Percentiles rank a stretch among this genome's conserved stretches.
Evolutionary conservation across 2,329 filamentous ascomycete genomes (phyloP).

Genomic region (Cladorrhinum sp.): DNA sequence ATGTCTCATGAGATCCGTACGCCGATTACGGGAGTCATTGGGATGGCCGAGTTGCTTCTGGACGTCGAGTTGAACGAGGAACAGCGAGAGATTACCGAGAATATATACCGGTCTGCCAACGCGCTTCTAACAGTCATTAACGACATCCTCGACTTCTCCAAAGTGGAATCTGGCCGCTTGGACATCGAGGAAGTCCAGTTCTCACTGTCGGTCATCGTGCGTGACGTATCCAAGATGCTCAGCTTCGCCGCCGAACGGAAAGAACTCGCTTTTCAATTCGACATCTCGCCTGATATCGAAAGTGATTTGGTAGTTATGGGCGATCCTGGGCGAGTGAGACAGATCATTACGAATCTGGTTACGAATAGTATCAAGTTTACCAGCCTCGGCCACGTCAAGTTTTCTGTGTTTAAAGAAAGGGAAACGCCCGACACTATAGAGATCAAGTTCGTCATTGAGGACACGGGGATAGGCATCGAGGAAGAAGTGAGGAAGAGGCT

Average conservation of each 20-base stretch:
- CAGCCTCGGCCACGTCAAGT: constrained; percentile 62
- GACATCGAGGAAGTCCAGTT: constrained; percentile 82
- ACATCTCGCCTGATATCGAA: constrained; percentile 60
- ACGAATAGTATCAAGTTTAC: constrained; percentile 78
- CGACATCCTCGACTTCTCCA: constrained; percentile 87
- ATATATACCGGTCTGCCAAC: constrained; percentile 75
- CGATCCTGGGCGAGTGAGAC: constrained; percentile 77
- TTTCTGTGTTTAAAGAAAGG: constrained; percentile 61
- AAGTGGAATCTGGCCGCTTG: constrained; percentile 73
- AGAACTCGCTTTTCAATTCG: constrained; percentile 67
- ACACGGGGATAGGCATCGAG: constrained; percentile 79
- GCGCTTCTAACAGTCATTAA: constrained; percentile 85
- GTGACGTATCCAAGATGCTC: constrained; percentile 83
- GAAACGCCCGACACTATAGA: constrained; percentile 64
- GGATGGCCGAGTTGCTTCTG: constrained; percentile 72
- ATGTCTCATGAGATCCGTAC: constrained; percentile 80
- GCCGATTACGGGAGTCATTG: constrained; percentile 76
- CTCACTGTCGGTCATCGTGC: constrained; percentile 67
- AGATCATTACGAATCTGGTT: constrained; percentile 77
- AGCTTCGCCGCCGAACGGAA: constrained; percentile 80
- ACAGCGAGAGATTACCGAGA: constrained; percentile 71
- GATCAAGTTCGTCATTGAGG: constrained; percentile 69
- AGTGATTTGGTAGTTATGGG: constrained; percentile 76
- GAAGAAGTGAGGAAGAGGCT: constrained; percentile 69
- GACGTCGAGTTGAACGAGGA: constrained; percentile 67